Conservation (phyloP, 176 grass and related monocot genomes). For the Cymbopogon citratus region DNA sequence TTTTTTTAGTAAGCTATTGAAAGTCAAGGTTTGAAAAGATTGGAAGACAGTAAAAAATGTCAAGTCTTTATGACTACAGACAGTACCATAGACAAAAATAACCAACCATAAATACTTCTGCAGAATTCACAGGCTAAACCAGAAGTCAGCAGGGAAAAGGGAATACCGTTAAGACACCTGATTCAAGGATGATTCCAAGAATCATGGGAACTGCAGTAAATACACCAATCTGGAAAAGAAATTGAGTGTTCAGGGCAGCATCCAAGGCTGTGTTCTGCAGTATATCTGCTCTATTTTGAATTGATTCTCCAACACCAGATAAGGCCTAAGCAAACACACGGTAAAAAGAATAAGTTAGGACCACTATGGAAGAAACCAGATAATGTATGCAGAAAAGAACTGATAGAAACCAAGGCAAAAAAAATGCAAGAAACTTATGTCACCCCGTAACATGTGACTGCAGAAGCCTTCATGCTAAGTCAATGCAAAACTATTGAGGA, state of each 20-base stretch:
- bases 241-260: constrained; percentile 76
- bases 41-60: not conserved
- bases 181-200: constrained; percentile 81
- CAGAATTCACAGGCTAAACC: not conserved
- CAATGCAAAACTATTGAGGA: not conserved
- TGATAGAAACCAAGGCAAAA: not conserved
- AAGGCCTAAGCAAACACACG: constrained; percentile 65
- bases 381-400: not conserved
- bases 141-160: constrained; percentile 15
- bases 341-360: constrained; percentile 9
- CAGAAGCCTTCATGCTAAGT: not conserved
- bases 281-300: constrained; percentile 66
- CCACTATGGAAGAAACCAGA: not conserved
- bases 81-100: constrained; percentile 1
- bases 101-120: not conserved
- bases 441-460: not conserved
- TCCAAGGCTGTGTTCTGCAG: constrained; percentile 64
- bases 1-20: not conserved
- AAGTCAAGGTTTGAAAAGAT: not conserved
- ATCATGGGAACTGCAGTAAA: constrained; percentile 94
- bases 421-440: not conserved
- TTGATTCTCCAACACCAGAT: constrained; percentile 84
- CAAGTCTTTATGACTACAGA: not conserved
- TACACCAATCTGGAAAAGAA: constrained; percentile 94
- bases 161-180: constrained; percentile 71